These are phyloP conservation scores for Pseudogymnoascus sp. DNA, from an alignment of 2,329 filamentous ascomycete genomes.

Conservation along the genomic window DNA sequence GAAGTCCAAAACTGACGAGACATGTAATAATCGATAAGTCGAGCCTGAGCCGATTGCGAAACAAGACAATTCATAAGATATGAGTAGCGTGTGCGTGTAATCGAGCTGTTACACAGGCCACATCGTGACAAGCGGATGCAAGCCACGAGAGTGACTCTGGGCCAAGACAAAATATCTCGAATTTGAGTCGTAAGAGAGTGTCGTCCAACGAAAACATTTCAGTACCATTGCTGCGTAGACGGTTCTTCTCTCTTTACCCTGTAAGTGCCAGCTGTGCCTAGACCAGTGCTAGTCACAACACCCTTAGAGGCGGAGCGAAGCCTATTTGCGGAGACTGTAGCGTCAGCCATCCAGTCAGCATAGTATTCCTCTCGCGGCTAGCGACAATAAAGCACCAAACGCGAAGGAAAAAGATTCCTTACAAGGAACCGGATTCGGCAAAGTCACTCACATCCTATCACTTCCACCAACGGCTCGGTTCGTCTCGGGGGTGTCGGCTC, in stretches of 20 bases:
- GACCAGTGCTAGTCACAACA: constrained; percentile 43
- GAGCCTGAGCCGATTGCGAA: constrained; percentile 24
- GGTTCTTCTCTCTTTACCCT: constrained; percentile 45
- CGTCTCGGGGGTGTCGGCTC: constrained; percentile 61
- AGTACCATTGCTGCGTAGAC: constrained; percentile 31
- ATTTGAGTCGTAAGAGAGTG: constrained; percentile 24
- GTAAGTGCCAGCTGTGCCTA: constrained; percentile 37
- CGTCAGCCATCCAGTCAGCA: constrained; percentile 73
- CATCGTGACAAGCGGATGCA: constrained; percentile 21
- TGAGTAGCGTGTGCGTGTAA: constrained; percentile 21
- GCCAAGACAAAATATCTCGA: constrained; percentile 24
- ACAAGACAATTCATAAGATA: constrained; percentile 27
- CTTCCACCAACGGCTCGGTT: constrained; percentile 70
- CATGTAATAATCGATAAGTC: constrained; percentile 27
- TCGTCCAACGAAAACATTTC: constrained; percentile 25
- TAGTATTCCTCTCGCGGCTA: constrained; percentile 63
- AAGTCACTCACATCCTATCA: constrained; percentile 92
- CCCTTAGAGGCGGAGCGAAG: constrained; percentile 76
- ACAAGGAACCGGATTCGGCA: constrained; percentile 53
- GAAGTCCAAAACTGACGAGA: constrained; percentile 29
- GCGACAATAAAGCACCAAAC: constrained; percentile 69
- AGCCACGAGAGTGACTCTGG: constrained; percentile 23
- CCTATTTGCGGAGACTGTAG: constrained; percentile 77
- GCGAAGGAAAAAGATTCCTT: constrained; percentile 82
- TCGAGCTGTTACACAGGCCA: constrained; percentile 23